A percentile compares a stretch with the other conserved stretches of the same genome.
Conservation (phyloP, 257 asterid species). For the Haberlea rhodopensis region DNA sequence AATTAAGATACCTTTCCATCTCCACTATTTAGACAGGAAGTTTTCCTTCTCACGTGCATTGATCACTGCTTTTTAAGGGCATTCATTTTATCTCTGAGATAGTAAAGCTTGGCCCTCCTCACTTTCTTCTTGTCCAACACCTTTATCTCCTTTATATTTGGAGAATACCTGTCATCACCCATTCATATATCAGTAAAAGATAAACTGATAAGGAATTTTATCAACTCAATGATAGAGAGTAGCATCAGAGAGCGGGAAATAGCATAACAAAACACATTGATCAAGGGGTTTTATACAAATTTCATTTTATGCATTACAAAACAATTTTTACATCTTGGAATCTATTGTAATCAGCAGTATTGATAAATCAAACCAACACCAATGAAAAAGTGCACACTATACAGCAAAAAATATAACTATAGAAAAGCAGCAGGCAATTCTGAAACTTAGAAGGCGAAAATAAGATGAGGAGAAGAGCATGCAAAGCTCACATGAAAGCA, state of each 20-base stretch:
- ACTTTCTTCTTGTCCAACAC: slow-evolving; percentile 92
- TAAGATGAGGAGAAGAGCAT: no score
- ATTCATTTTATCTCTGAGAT: slow-evolving; percentile 86
- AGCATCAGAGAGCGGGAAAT: no score
- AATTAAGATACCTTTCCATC: slow-evolving; percentile 25
- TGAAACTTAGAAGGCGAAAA: neutral
- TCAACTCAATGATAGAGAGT: no score
- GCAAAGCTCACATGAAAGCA: neutral
- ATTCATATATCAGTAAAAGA: slow-evolving; percentile 7
- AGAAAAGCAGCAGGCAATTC: neutral
- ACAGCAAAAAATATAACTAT: no score
- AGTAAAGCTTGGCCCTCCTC: slow-evolving; percentile 97
- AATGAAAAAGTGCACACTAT: no score
- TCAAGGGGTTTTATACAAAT: neutral
- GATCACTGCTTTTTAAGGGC: slow-evolving; percentile 64
- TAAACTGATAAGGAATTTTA: no score
- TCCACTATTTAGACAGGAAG: slow-evolving; percentile 29
- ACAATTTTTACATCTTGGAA: neutral
- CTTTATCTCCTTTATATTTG: slow-evolving; percentile 89
- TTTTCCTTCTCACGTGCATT: slow-evolving; percentile 9
- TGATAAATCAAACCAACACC: neutral
- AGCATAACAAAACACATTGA: no score
- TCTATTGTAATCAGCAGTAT: neutral
- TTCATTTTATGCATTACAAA: slow-evolving; percentile 9
- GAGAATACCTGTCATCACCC: slow-evolving; percentile 75